Conservation (phyloP, 352 stramenopile species). For the Phytophthora quininea region DNA sequence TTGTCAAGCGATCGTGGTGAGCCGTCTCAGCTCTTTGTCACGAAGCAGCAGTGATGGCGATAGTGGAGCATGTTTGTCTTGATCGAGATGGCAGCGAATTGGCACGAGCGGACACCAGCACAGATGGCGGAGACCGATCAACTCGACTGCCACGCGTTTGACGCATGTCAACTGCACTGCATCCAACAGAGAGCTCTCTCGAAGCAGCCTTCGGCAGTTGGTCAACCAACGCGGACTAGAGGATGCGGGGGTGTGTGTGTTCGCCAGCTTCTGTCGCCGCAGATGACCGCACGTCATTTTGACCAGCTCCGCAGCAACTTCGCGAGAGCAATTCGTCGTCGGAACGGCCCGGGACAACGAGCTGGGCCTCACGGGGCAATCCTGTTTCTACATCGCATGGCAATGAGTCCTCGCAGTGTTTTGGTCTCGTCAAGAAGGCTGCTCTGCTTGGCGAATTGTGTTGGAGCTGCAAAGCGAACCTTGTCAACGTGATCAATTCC, state of each 20-base stretch:
- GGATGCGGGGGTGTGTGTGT: background rate
- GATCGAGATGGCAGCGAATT: background rate
- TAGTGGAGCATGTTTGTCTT: background rate
- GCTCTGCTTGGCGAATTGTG: too few species aligned
- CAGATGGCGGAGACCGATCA: background rate
- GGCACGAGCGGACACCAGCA: background rate
- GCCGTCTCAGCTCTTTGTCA: constrained; percentile 4
- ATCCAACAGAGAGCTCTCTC: background rate
- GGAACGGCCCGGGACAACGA: too few species aligned
- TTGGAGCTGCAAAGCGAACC: too few species aligned
- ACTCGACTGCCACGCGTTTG: background rate
- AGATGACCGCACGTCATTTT: background rate
- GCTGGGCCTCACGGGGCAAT: too few species aligned
- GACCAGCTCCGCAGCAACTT: background rate
- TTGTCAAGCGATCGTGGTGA: background rate
- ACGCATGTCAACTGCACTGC: background rate
- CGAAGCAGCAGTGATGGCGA: background rate
- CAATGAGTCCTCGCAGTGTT: too few species aligned
- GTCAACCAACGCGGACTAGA: background rate
- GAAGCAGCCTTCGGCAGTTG: background rate
- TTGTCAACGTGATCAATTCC: too few species aligned
- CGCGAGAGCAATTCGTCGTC: too few species aligned
- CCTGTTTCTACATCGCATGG: too few species aligned
- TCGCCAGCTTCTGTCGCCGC: background rate
- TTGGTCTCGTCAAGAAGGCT: too few species aligned